Base-by-base conservation (phyloP, 352 stramenopile genomes). In the Globisporangium canariense region DNA sequence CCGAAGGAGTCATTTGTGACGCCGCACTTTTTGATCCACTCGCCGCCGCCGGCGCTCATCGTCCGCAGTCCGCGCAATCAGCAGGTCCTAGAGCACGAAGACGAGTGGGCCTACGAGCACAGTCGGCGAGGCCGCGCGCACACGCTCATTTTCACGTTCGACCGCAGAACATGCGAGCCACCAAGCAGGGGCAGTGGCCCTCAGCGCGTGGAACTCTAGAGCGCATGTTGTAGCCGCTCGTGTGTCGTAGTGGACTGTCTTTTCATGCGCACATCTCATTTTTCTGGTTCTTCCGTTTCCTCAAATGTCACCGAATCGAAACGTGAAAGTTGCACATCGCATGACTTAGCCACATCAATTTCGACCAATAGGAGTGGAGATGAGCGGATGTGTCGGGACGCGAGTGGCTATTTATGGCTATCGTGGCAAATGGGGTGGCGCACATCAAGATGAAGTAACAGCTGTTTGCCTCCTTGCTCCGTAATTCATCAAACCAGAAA, bases 1-100 rank as follows among this genome's bases (percentile, higher is more conserved):
- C 45, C 38, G n/a, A 65, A 51, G 18, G 50, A 40, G n/a, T 65
- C 59, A 36, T 52, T 65, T 4, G 59, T 65, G 49, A 58, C 50
- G 49, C 59, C 49, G 34, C 59, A 65, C 14, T 58, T 65, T 2
- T 7, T 65, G 1, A 43, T 61, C 20, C 49, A 58, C 22, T 65
- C 59, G 36, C 59, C 59, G 22, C 41, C 49, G 22, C 41, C 49
- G 4, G 18, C 40, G 32, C 58, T 62, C 16, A 54, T 32, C 25
- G 25, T 28, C 10, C 16, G 25, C 8, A 52, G 56, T 40, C 56
- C 40, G 28, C 41, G 40, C 41, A 54, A 30, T 25, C 40, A 62
- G 40, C 40, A 62, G 40, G 14, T 58, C n/a, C 14, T 28, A 8
- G 32, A 57, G 30, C 14, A 43, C 3, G 51, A 58, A 13, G 52